Base-by-base conservation (phyloP, 352 stramenopile genomes). In the Globisporangium nodosum region DNA sequence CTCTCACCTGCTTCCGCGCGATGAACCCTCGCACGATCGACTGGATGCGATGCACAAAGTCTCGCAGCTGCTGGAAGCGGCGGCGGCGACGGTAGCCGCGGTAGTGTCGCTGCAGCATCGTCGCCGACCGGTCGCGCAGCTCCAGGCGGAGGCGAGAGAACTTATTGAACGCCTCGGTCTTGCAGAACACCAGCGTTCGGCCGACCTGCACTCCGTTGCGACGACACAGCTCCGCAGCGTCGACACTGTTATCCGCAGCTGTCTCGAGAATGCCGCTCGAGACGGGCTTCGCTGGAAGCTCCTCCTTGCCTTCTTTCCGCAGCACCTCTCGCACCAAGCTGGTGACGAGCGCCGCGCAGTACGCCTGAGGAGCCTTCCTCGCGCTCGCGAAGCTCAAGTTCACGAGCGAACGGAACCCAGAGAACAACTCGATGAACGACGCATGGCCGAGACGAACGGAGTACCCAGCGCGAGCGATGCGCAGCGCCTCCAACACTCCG, bases 401-500 rank as follows among this genome's bases (percentile, higher is more conserved):
- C 3, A 88, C 52, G 31, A 73, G 73, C 12, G 66, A 63, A 8
- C 78, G 73, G 52, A 88, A 91, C 40, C 74, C 81, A 0, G 69
- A 73, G 62, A 93, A 94, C 49, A 82, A 55, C 15, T 90, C 78
- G 24, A 88, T 64, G 68, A 99, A 99, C 9, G 87, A 88, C 12
- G 88, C 81, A 69, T 98, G 94, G 5, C 86, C 68, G 33, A 98
- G 92, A 13, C 96, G 93, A 13, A 97, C 96, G 24, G 96, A 96
- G 70, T 98, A 99, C 0, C 96, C 97, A 52, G 96, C 89, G 54
- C 96, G 90, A 27, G 89, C 92, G 40, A 99, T 98, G 9, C 92
- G 82, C 12, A 99, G 87, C 9, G 96, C 96, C 63, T 99, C 96
- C 8, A 99, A 69, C 6, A 99, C 90, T 49, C 97, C 97, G 49